Base-by-base conservation (phyloP, 441 rosid species). In the Metrosideros polymorpha region DNA sequence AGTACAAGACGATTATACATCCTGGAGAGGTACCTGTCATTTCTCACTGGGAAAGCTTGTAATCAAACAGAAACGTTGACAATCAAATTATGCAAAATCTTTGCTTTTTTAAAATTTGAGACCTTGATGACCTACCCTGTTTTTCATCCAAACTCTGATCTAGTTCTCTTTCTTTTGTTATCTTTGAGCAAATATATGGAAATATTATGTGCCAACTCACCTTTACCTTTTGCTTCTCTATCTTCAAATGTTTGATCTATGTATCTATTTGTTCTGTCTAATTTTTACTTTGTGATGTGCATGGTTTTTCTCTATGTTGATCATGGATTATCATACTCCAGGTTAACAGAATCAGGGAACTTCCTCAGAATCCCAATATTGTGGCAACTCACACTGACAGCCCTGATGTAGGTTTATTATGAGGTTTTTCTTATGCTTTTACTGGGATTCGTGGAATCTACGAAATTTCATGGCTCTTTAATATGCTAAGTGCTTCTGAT, bases 291-390 rank as follows among this genome's bases (percentile, higher is more conserved):
- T 82, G 9, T 39, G 25, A 52, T 50, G 18, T 51, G 27, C 43
- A 32, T 83, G 57, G 45, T 83, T 49, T 18, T 83, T 52, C n/a
- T 55, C 29, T 18, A 29, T 22, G 7, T 12, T 83, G 54, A 50
- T 83, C 39, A 29, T 22, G n/a, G 22, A 53, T 59, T 42, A 39
- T 86, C n/a, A 42, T 42, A 29, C 87, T 91, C 82, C 94, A 98
- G 99, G 99, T 98, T 77, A 98, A 98, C 92, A 94, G 99, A 89
- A 98, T 98, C 91, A 93, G 99, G 92, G 99, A 98, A 91, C 98
- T 98, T 56, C 99, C 99, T 19, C 99, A 96, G 86, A 96, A 97
- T 87, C 92, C 96, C 87, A 94, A 94, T 92, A 98, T 98, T 79
- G 95, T 97, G 66, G 99, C 99, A 84, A 98, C 99, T 42, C 99